A percentile compares a stretch with the other conserved stretches of the same genome.
Conservation (phyloP, 2,329 filamentous ascomycete species). For the Tolypocladium inflatum region DNA sequence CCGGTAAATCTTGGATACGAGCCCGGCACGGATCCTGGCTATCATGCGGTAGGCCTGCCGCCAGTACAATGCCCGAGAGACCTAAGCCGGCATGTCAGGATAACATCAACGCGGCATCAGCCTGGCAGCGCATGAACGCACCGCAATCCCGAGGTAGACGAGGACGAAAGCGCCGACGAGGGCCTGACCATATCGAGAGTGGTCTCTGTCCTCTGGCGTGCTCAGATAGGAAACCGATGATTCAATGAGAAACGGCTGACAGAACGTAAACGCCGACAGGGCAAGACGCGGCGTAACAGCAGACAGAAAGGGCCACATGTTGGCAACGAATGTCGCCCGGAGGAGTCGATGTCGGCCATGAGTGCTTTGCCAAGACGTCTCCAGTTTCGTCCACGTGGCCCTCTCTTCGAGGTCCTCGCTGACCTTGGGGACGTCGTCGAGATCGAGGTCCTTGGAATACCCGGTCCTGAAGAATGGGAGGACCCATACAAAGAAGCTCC, state of each 20-base stretch:
- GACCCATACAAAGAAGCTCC: not conserved
- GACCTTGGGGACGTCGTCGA: not conserved
- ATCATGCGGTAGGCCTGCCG: not conserved
- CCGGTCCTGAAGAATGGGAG: not conserved
- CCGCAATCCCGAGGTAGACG: not conserved
- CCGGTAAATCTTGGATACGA: not conserved
- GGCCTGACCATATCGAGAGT: not conserved
- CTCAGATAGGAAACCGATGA: not conserved
- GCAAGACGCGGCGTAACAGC: not conserved
- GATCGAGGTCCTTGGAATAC: not conserved
- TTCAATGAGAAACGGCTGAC: slow-evolving; percentile 1
- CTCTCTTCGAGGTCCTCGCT: not conserved
- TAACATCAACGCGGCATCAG: not conserved
- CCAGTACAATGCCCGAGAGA: slow-evolving; percentile 1
- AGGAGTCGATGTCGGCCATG: not conserved
- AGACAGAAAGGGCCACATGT: not conserved
- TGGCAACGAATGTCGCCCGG: not conserved
- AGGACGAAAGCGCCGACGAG: slow-evolving; percentile 1
- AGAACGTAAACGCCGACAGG: not conserved
- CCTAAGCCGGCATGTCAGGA: not conserved
- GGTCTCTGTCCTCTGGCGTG: not conserved
- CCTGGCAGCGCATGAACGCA: not conserved
- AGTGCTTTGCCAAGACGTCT: not conserved
- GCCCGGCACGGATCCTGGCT: not conserved
- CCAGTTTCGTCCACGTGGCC: not conserved